Percentiles rank a stretch among this genome's conserved stretches.
Evolutionary conservation across 148 eudicot species (phyloP).

Genomic region (Rhododendron griersonianum): DNA sequence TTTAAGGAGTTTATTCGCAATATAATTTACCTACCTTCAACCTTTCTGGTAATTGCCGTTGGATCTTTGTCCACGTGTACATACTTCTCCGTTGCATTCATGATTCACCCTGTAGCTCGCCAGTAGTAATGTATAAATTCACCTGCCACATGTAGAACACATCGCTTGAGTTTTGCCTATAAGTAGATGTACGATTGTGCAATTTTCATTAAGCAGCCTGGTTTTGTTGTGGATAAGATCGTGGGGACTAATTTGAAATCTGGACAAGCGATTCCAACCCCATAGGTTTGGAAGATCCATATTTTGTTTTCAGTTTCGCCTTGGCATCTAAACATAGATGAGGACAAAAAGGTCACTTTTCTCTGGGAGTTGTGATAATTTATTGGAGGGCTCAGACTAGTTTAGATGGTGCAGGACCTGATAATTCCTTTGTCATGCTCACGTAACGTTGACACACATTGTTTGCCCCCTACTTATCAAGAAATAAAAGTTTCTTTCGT

Average conservation of each 20-base stretch:
- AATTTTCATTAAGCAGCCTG: background rate
- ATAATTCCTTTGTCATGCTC: background rate
- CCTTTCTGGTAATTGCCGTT: background rate
- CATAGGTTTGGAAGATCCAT: background rate
- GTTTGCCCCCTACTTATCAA: background rate
- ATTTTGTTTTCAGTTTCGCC: background rate
- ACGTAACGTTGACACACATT: background rate
- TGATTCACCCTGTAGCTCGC: background rate
- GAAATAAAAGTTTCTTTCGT: background rate
- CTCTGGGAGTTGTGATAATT: background rate
- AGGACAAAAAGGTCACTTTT: background rate
- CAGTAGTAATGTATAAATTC: background rate
- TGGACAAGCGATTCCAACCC: background rate
- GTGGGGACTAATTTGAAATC: background rate
- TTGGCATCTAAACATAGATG: background rate
- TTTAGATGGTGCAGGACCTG: background rate
- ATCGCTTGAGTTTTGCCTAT: background rate
- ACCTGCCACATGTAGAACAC: background rate
- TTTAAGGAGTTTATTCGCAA: background rate
- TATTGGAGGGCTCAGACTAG: background rate
- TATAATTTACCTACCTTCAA: background rate
- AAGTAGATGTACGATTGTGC: background rate
- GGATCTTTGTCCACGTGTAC: background rate
- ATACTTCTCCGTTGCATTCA: background rate
- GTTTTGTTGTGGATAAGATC: background rate